A percentile compares a stretch with the other conserved stretches of the same genome.
Evolutionary conservation across 495 filamentous ascomycete species (phyloP).

Genomic region (Diplogelasinospora grovesii): DNA sequence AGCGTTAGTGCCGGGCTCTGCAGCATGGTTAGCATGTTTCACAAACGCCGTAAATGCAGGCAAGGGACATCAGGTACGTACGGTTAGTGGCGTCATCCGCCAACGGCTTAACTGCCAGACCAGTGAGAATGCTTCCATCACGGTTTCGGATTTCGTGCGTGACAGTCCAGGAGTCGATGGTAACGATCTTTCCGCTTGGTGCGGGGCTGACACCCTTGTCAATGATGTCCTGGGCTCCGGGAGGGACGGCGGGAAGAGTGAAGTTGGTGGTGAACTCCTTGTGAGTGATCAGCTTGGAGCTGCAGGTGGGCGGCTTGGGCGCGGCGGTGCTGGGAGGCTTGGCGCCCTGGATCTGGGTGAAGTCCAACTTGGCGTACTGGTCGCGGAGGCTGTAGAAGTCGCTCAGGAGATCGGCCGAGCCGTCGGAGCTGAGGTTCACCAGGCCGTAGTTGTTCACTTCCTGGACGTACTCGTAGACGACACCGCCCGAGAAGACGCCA

Average conservation of each 20-base stretch:
- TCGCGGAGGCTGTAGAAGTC: conserved; percentile 73
- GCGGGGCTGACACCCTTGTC: conserved; percentile 43
- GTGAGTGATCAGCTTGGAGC: conserved; percentile 52
- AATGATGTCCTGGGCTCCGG: conserved; percentile 43
- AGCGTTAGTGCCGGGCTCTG: conserved; percentile 20
- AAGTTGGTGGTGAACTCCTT: conserved; percentile 66
- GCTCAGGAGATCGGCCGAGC: conserved; percentile 51
- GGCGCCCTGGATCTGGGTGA: conserved; percentile 50
- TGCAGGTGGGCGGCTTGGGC: conserved; percentile 53
- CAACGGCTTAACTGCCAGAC: conserved; percentile 38
- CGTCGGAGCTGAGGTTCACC: conserved; percentile 60
- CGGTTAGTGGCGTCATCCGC: conserved; percentile 33
- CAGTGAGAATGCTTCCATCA: conserved; percentile 28
- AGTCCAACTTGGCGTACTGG: conserved; percentile 69
- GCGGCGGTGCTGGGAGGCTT: conserved; percentile 48
- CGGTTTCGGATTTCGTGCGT: conserved; percentile 32
- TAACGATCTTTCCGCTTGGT: conserved; percentile 34
- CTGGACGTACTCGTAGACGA: conserved; percentile 83
- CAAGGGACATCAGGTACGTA: conserved; percentile 10
- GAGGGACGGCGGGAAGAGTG: conserved; percentile 54
- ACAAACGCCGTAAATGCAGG: conserved; percentile 1
- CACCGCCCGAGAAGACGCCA: conserved; percentile 69
- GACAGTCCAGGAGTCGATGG: conserved; percentile 37
- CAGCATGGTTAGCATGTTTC: conserved; percentile 6
- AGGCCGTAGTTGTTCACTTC: conserved; percentile 71